Conservation (phyloP, 1,284 basidiomycete genomes). For the Neotropicomus parvogracilis region DNA sequence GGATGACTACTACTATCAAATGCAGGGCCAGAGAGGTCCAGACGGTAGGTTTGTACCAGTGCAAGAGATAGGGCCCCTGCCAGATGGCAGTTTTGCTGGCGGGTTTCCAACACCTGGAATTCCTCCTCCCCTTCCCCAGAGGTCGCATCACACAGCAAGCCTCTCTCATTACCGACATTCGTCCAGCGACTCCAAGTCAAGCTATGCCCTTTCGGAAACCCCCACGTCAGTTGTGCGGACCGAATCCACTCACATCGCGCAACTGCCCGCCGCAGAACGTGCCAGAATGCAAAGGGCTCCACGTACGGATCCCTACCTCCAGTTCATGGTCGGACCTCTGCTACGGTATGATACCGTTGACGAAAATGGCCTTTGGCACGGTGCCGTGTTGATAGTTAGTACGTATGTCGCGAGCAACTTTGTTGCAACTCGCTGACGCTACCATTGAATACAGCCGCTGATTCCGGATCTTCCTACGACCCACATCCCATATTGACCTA, state of each 20-base stretch:
- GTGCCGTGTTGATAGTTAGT: slow-evolving; percentile 84
- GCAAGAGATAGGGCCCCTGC: slow-evolving; percentile 55
- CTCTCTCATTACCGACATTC: slow-evolving; percentile 9
- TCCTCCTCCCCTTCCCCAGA: slow-evolving; percentile 38
- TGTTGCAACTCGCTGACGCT: slow-evolving; percentile 7
- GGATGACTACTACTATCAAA: slow-evolving; percentile 39
- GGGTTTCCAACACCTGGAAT: slow-evolving; percentile 38
- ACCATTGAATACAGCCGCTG: slow-evolving; percentile 47
- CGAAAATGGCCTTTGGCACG: slow-evolving; percentile 75
- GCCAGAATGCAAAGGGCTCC: slow-evolving; percentile 53
- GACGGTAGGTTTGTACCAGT: slow-evolving; percentile 53
- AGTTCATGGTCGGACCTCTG: slow-evolving; percentile 85
- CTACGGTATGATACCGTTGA: slow-evolving; percentile 90
- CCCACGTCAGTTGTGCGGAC: slow-evolving; percentile 6
- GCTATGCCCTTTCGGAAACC: slow-evolving; percentile 11
- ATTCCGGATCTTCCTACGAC: slow-evolving; percentile 77
- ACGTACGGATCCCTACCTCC: slow-evolving; percentile 67
- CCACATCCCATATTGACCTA: slow-evolving; percentile 75
- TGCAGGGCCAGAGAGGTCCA: slow-evolving; percentile 41
- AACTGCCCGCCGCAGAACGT: slow-evolving; percentile 61
- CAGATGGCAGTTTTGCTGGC: slow-evolving; percentile 48
- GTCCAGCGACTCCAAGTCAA: slow-evolving; percentile 2
- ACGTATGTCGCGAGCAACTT: slow-evolving; percentile 26
- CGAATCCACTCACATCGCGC: slow-evolving; percentile 40
- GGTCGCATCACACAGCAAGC: slow-evolving; percentile 26